Percentiles rank a stretch among this genome's conserved stretches.
Evolutionary conservation across 352 stramenopile species (phyloP).

Genomic region (Phytophthora niederhauseri): DNA sequence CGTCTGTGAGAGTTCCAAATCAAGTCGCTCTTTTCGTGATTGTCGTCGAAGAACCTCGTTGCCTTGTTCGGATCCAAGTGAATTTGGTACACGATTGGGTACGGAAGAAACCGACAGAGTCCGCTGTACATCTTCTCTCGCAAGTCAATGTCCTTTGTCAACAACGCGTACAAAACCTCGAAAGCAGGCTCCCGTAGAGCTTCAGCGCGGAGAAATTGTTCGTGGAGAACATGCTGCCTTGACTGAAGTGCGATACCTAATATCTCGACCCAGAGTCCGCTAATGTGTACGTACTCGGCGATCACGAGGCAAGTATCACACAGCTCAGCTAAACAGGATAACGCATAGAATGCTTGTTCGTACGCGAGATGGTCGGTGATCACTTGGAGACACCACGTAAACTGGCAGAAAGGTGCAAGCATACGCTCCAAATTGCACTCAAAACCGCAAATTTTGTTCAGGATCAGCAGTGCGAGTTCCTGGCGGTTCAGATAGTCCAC

Average conservation of each 20-base stretch:
- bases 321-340: conserved; percentile 79
- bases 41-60: conserved; percentile 81
- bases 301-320: conserved; percentile 80
- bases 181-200: conserved; percentile 79
- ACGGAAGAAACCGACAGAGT: conserved; percentile 76
- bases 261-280: conserved; percentile 81
- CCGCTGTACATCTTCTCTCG: conserved; percentile 77
- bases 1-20: conserved; percentile 85
- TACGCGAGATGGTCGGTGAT: conserved; percentile 83
- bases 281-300: conserved; percentile 75
- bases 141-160: conserved; percentile 74
- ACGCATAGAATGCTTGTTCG: conserved; percentile 77
- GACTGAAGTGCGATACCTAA: conserved; percentile 80
- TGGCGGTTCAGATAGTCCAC: conserved; percentile 77
- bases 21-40: conserved; percentile 84
- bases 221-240: conserved; percentile 79
- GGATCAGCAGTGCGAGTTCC: conserved; percentile 73
- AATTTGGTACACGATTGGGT: conserved; percentile 85
- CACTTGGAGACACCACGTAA: conserved; percentile 83
- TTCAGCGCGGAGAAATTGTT: conserved; percentile 81
- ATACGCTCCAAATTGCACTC: conserved; percentile 76
- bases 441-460: conserved; percentile 85
- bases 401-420: conserved; percentile 76
- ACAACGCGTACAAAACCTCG: conserved; percentile 76
- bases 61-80: conserved; percentile 78